Evolutionary conservation across 176 grass and related monocot genomes (phyloP), one percentile per base, ranked within the genome.

Genomic region (Olyra latifolia): DNA sequence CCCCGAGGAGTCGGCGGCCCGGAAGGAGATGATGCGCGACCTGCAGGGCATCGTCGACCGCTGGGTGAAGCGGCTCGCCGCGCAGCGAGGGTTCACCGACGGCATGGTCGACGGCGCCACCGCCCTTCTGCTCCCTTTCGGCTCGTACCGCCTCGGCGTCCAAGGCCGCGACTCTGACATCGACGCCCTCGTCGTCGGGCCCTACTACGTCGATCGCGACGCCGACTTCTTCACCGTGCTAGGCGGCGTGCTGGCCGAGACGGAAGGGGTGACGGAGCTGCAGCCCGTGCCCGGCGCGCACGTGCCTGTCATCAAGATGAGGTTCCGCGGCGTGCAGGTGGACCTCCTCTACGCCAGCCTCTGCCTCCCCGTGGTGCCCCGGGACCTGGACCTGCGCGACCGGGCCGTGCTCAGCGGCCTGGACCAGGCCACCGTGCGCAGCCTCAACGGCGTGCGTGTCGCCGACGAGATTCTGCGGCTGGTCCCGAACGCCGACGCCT

Each of bases 131-230:
- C 80, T 92, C 71, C 93, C 89, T 1, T 97, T 97, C 82, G 94
- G 94, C 30, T 97, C 94, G 4, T 92, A 94, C 74, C 71, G 91
- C 40, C 75, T 97, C 43, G 94, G 94, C 79, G 94, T 97, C 45
- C 94, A 92, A 83, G 89, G 87, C 74, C 85, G 84, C 46, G 91
- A 85, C 77, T 88, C 94, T 73, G 94, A 97, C 48, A 87, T 97
- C 72, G 94, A 97, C 82, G 91, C 85, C 49, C 85, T 94, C 53
- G 93, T 93, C 80, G 82, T 97, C n/a, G 91, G 94, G 4, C 91
- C 94, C 17, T 90, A 82, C 75, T 97, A 82, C 87, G 87, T 90
- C 10, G 85, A 87, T 67, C 82, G 89, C 64, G 91, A 94, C 49
- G 71, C 73, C 27, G 85, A 90, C 65, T 97, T 97, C 78, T 97